phyloP scores from a whole-genome alignment of 2,329 filamentous ascomycete species.

The Aspergillus sclerotialis region DNA sequence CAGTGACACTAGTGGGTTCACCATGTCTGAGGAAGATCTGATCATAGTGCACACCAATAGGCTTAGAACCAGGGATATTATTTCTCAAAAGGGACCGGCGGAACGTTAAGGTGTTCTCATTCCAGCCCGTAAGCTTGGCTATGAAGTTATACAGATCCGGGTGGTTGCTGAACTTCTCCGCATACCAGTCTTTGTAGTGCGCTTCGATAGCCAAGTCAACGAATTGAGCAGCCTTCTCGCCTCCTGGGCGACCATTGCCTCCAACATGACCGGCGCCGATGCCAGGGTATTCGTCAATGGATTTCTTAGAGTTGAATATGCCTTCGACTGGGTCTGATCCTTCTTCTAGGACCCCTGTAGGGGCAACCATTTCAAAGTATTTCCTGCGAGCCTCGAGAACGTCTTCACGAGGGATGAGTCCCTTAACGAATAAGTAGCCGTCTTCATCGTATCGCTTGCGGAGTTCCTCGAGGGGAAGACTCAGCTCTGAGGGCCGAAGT shows the following conservation, averaged over 20 bases:
- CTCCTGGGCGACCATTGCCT: constrained; percentile 41
- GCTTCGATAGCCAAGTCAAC: constrained; percentile 48
- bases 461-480: constrained; percentile 43
- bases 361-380: constrained; percentile 49
- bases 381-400: constrained; percentile 45
- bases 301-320: constrained; percentile 43
- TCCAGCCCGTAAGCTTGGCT: constrained; percentile 49
- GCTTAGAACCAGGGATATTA: constrained; percentile 50
- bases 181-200: constrained; percentile 48
- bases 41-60: constrained; percentile 56
- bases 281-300: constrained; percentile 41
- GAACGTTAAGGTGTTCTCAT: constrained; percentile 40
- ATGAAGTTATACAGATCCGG: constrained; percentile 45
- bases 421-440: constrained; percentile 52
- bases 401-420: constrained; percentile 46
- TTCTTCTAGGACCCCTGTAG: constrained; percentile 51
- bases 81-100: constrained; percentile 49
- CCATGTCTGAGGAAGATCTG: constrained; percentile 53
- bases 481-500: constrained; percentile 38
- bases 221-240: constrained; percentile 37
- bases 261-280: constrained; percentile 47
- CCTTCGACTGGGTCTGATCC: constrained; percentile 47
- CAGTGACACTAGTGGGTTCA: constrained; percentile 49
- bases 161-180: constrained; percentile 49
- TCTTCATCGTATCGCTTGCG: constrained; percentile 42